Conservation (phyloP, 2,329 filamentous ascomycete genomes). For the Fragosphaeria purpurea region DNA sequence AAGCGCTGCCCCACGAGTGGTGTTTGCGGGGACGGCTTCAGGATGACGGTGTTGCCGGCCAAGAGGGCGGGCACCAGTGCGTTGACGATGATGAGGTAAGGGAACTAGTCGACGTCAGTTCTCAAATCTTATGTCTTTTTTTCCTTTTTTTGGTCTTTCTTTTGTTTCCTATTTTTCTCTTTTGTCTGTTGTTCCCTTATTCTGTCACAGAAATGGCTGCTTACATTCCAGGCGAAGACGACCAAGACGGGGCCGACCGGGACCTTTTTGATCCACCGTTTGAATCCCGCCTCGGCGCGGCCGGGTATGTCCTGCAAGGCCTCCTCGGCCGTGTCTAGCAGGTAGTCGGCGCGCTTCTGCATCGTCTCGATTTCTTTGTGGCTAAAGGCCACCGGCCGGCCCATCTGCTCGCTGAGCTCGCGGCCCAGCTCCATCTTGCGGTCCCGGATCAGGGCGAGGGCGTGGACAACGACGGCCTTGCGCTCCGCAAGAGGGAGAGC, state of each 20-base stretch:
- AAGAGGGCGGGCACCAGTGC: constrained; percentile 80
- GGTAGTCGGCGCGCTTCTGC: constrained; percentile 71
- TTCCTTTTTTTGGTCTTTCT: no score
- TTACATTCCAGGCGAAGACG: constrained; percentile 91
- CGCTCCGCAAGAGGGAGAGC: not conserved
- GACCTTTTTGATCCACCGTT: constrained; percentile 76
- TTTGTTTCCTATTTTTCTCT: no score
- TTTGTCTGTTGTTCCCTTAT: no score
- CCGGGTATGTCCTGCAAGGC: constrained; percentile 70
- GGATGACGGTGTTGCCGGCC: constrained; percentile 78
- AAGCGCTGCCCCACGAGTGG: constrained; percentile 83
- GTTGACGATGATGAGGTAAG: constrained; percentile 86
- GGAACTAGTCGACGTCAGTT: constrained; percentile 50
- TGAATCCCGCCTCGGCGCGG: constrained; percentile 78
- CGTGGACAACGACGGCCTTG: not conserved
- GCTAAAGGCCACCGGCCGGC: constrained; percentile 77
- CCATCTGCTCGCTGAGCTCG: constrained; percentile 91
- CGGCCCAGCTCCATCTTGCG: constrained; percentile 46
- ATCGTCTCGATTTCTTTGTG: constrained; percentile 76
- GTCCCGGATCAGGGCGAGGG: not conserved
- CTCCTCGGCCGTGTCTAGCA: constrained; percentile 73
- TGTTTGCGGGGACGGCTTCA: constrained; percentile 94
- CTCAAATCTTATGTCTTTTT: no score
- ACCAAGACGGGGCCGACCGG: constrained; percentile 80
- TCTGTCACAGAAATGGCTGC: constrained; percentile 22